Conservation (phyloP, 163 green algal genomes). For the Prototheca wickerhamii region DNA sequence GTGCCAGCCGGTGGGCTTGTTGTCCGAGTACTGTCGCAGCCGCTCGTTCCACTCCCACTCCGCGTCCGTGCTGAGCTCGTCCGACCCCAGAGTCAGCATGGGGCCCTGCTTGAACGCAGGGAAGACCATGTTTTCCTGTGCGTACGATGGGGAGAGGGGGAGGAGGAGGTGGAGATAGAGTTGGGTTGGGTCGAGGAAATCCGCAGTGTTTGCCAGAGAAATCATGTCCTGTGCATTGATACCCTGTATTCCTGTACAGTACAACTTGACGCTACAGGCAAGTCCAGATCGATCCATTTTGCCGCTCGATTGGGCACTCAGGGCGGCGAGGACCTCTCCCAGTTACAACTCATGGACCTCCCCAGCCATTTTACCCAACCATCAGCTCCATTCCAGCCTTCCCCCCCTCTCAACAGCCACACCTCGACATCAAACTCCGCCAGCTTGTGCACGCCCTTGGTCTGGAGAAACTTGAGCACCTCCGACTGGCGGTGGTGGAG, state of each 20-base stretch:
- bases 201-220: too few species aligned
- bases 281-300: too few species aligned
- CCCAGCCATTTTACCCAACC: too few species aligned
- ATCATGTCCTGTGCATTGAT: not conserved
- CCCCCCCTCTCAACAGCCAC: too few species aligned
- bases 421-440: slow-evolving; percentile 5
- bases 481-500: not conserved
- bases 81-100: not conserved
- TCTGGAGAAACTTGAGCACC: not conserved
- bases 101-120: not conserved
- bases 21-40: not conserved
- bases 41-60: not conserved
- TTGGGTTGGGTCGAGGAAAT: too few species aligned
- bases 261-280: not conserved
- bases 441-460: not conserved
- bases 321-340: too few species aligned
- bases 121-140: not conserved
- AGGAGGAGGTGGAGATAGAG: not conserved
- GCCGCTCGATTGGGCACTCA: too few species aligned
- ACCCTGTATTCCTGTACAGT: too few species aligned
- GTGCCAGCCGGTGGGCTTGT: not conserved
- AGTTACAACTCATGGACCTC: too few species aligned
- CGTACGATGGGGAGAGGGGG: not conserved
- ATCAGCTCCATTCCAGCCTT: too few species aligned
- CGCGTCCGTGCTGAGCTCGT: not conserved